Evolutionary conservation across 108 stramenopile species (phyloP).

Genomic region (Parietichytrium sp.): DNA sequence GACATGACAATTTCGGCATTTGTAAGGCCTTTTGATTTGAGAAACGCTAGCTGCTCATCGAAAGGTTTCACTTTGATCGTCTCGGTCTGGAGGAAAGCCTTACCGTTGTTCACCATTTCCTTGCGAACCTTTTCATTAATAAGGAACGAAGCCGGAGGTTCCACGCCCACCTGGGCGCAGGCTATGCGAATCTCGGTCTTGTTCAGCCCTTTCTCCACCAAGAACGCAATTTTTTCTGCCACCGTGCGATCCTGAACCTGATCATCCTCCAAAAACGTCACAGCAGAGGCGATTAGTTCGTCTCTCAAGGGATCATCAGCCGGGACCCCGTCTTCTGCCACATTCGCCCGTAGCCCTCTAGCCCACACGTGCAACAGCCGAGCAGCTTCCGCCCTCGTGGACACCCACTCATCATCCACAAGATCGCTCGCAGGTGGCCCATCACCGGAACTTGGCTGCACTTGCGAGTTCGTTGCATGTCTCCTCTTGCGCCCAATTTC

Average conservation of each 20-base stretch:
- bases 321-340: neutral
- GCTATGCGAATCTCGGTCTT: constrained; percentile 25
- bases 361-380: constrained; percentile 11
- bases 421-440: too few species aligned
- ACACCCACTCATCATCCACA: neutral
- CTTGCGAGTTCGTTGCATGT: too few species aligned
- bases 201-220: constrained; percentile 1
- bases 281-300: constrained; percentile 30
- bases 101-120: constrained; percentile 4
- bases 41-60: neutral
- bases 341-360: neutral
- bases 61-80: neutral
- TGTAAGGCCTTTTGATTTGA: neutral
- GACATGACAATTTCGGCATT: neutral
- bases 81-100: neutral
- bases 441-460: neutral
- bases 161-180: constrained; percentile 28
- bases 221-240: neutral
- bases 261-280: constrained; percentile 11
- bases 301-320: neutral
- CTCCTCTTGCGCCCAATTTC: too few species aligned
- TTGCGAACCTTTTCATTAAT: neutral
- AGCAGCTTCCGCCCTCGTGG: constrained; percentile 24
- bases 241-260: neutral
- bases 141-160: neutral